A percentile compares a stretch with the other conserved stretches of the same genome.
Conservation (phyloP, 345 rosid genomes). For the Durio zibethinus region DNA sequence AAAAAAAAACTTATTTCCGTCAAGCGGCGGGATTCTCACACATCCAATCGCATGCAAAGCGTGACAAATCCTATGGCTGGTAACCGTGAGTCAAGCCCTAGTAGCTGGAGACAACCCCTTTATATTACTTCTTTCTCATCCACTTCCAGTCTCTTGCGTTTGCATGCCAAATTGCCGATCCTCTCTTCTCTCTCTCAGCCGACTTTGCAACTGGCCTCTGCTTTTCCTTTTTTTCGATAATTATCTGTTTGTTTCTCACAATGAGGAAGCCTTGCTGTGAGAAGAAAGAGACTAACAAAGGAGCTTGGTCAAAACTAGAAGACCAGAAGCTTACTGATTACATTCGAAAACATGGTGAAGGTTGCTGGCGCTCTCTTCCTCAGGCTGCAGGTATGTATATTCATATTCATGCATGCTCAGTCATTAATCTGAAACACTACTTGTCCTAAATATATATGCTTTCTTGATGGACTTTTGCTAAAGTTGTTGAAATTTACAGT, state of each 20-base stretch:
- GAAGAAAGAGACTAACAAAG: conserved; percentile 54
- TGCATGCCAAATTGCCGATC: not conserved
- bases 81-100: conserved; percentile 1
- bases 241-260: not conserved
- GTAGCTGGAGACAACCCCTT: not conserved
- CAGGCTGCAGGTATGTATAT: conserved; percentile 48
- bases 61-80: not conserved
- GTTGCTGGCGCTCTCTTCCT: conserved; percentile 61
- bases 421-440: not conserved
- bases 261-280: conserved; percentile 47
- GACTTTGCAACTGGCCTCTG: not conserved
- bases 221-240: not conserved
- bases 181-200: too few relatives aligned
- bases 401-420: not conserved
- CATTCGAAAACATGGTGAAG: conserved; percentile 47
- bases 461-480: not conserved
- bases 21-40: not conserved
- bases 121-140: not conserved
- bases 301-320: conserved; percentile 61
- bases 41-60: not conserved
- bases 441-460: not conserved
- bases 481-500: not conserved
- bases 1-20: not conserved
- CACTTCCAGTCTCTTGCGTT: not conserved
- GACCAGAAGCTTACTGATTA: conserved; percentile 45